These are phyloP conservation scores for Lipomyces japonicus DNA, from an alignment of 805 yeast species.

Conservation along the genomic window DNA sequence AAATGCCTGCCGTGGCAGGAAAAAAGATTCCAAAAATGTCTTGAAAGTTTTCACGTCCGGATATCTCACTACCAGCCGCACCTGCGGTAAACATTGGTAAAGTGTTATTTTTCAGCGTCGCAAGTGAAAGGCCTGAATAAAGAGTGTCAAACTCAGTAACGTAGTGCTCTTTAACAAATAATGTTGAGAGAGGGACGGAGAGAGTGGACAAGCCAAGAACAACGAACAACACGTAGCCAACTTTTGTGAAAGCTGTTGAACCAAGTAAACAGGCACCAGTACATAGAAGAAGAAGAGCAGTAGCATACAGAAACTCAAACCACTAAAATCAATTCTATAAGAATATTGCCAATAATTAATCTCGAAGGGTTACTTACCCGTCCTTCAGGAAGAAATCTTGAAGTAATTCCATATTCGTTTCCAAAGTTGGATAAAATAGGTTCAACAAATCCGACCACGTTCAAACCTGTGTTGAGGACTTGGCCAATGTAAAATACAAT, in stretches of 20 bases:
- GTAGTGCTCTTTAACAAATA: constrained; percentile 61
- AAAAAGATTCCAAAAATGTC: constrained; percentile 91
- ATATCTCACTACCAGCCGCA: constrained; percentile 76
- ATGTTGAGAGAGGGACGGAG: constrained; percentile 74
- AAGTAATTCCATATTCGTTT: constrained; percentile 50
- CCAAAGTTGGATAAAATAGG: constrained; percentile 84
- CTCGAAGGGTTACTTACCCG: constrained; percentile 8
- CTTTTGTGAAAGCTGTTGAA: constrained; percentile 71
- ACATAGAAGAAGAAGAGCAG: constrained; percentile 64
- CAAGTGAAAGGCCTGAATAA: constrained; percentile 61
- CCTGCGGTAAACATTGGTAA: constrained; percentile 79
- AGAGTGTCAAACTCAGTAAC: constrained; percentile 46
- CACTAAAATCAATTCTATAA: constrained; percentile 38
- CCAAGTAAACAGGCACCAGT: constrained; percentile 77
- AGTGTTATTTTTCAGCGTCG: constrained; percentile 61
- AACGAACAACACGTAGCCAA: constrained; percentile 71
- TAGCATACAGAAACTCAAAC: constrained; percentile 68
- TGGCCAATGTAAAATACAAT: constrained; percentile 92
- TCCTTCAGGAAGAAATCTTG: constrained; percentile 61
- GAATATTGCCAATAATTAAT: neutral
- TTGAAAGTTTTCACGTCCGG: constrained; percentile 66
- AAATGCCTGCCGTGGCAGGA: constrained; percentile 97
- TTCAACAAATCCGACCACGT: constrained; percentile 93
- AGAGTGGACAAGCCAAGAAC: constrained; percentile 66
- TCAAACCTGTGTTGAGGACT: constrained; percentile 79